A percentile compares a stretch with the other conserved stretches of the same genome.
phyloP scores from a whole-genome alignment of 352 stramenopile species.

The Peronosclerospora sorghi region DNA sequence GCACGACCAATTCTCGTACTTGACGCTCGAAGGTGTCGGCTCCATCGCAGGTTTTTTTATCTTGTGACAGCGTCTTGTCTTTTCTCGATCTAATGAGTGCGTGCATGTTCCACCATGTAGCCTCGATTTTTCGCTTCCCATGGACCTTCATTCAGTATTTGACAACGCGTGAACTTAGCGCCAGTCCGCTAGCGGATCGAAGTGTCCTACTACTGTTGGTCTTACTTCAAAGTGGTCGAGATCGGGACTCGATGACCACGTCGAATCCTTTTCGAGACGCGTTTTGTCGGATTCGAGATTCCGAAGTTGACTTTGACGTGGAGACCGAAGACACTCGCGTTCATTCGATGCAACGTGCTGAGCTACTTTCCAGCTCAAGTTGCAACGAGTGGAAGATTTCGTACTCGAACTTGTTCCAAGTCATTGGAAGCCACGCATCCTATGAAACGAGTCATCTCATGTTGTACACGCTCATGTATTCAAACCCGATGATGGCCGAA shows the following conservation, averaged over 20 bases:
- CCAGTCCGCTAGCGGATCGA: slow-evolving; percentile 53
- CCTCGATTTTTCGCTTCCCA: slow-evolving; percentile 52
- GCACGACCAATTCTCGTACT: slow-evolving; percentile 50
- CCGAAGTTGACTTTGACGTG: too few relatives aligned
- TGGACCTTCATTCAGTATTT: slow-evolving; percentile 63
- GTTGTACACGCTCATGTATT: slow-evolving; percentile 65
- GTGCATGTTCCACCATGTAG: slow-evolving; percentile 10
- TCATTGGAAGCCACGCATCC: slow-evolving; percentile 37
- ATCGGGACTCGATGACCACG: slow-evolving; percentile 25
- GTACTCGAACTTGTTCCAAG: slow-evolving; percentile 42
- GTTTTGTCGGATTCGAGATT: slow-evolving; percentile 27
- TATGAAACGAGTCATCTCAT: slow-evolving; percentile 63
- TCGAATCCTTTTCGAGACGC: slow-evolving; percentile 60
- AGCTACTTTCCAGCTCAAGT: slow-evolving; percentile 1
- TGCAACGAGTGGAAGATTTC: slow-evolving; percentile 23
- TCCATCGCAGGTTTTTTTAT: slow-evolving; percentile 54
- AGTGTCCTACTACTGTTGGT: slow-evolving; percentile 57
- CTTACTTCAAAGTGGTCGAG: slow-evolving; percentile 56
- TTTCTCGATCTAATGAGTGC: background rate
- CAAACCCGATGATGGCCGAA: slow-evolving; percentile 43
- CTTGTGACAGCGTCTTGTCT: slow-evolving; percentile 2
- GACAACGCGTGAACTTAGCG: slow-evolving; percentile 32
- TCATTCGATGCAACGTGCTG: slow-evolving; percentile 9
- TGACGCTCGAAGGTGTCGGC: slow-evolving; percentile 56
- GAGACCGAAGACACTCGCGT: slow-evolving; percentile 21